These are phyloP conservation scores for Salix viminalis DNA, from an alignment of 345 rosid genomes.

Conservation along the genomic window DNA sequence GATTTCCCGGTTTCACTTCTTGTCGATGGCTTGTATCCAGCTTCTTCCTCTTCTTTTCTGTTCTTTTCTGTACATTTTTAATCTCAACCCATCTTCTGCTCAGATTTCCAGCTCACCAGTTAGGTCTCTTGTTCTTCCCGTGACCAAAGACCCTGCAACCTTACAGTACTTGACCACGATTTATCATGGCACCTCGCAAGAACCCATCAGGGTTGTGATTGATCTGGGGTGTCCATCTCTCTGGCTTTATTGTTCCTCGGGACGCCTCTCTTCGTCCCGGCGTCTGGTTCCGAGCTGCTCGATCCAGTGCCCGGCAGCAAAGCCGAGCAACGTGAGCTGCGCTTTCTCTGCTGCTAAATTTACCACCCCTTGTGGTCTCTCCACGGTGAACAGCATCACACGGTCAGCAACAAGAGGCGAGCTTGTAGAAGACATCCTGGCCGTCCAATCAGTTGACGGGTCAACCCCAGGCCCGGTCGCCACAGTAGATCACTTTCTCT, in stretches of 20 bases:
- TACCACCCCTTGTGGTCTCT: conserved; percentile 34
- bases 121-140: conserved; percentile 32
- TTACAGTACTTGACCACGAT: conserved; percentile 57
- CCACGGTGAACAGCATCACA: conserved; percentile 27
- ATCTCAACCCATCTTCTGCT: conserved; percentile 3
- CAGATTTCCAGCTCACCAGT: conserved; percentile 15
- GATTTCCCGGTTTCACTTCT: background rate
- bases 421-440: conserved; percentile 41
- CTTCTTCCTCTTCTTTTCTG: conserved; percentile 13
- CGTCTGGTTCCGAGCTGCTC: conserved; percentile 46
- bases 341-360: background rate
- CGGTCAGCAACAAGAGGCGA: conserved; percentile 38
- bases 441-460: conserved; percentile 33
- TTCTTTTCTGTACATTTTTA: conserved; percentile 8
- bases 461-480: conserved; percentile 8
- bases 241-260: conserved; percentile 48
- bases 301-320: conserved; percentile 45
- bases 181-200: conserved; percentile 26
- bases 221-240: conserved; percentile 52
- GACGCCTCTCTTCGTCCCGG: conserved; percentile 16
- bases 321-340: conserved; percentile 5
- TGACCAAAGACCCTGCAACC: conserved; percentile 47
- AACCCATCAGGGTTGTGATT: conserved; percentile 41
- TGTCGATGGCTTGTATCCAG: conserved; percentile 34
- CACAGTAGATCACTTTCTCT: conserved; percentile 34